Conservation (phyloP, 1,284 basidiomycete species). For the Microbotryum scabiosae region DNA sequence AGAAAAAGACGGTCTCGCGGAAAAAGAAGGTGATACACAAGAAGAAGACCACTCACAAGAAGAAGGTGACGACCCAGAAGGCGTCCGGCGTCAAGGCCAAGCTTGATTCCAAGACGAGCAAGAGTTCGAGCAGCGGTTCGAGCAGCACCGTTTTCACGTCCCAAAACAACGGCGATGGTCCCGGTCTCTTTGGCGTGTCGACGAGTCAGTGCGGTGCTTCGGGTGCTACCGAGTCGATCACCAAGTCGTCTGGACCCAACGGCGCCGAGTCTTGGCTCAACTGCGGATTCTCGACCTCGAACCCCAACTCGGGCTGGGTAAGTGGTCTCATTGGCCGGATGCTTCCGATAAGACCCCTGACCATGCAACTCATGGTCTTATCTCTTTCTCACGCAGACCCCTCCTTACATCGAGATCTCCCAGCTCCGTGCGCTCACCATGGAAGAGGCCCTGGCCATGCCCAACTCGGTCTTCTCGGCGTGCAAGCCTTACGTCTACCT, state of each 20-base stretch:
- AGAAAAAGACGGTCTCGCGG: too few species aligned
- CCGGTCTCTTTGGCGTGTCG: too few species aligned
- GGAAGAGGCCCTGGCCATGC: constrained; percentile 43
- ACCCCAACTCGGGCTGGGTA: constrained; percentile 11
- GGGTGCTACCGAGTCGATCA: too few species aligned
- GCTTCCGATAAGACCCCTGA: constrained; percentile 38
- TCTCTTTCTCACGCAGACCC: constrained; percentile 30
- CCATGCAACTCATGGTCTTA: background rate
- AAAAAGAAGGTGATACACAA: too few species aligned
- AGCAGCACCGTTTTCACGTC: too few species aligned
- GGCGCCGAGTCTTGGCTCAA: constrained; percentile 67
- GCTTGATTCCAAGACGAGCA: too few species aligned
- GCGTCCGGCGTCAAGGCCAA: too few species aligned
- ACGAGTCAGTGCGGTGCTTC: too few species aligned
- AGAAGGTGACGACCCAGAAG: too few species aligned
- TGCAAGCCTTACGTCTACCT: constrained; percentile 52
- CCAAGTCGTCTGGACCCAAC: constrained; percentile 52
- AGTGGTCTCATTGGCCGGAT: constrained; percentile 53
- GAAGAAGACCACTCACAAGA: too few species aligned
- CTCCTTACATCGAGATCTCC: constrained; percentile 46
- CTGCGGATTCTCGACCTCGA: constrained; percentile 46
- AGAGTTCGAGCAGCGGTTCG: too few species aligned
- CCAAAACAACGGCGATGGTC: too few species aligned
- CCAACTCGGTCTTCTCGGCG: constrained; percentile 50
- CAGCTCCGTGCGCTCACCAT: constrained; percentile 52